Percentiles rank a stretch among this genome's conserved stretches.
Evolutionary conservation across 495 filamentous ascomycete genomes (phyloP).

Genomic region (Rhypophila decipiens): DNA sequence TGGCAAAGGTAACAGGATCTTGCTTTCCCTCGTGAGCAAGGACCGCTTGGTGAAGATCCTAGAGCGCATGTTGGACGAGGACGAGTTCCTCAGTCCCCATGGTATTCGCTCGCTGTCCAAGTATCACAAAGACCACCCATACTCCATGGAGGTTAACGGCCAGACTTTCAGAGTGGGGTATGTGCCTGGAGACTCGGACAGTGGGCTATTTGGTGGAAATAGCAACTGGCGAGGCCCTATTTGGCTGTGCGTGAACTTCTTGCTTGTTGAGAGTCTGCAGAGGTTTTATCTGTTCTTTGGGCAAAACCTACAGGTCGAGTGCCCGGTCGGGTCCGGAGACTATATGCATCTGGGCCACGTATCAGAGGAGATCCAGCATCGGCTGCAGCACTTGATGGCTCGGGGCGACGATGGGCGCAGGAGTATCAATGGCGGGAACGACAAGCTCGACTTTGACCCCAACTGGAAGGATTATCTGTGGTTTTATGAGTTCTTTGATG

Average conservation of each 20-base stretch:
- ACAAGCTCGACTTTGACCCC: constrained; percentile 80
- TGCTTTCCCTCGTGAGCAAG: constrained; percentile 83
- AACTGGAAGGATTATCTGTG: constrained; percentile 91
- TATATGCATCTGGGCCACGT: constrained; percentile 94
- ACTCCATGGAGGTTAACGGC: constrained; percentile 92
- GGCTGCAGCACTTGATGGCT: constrained; percentile 85
- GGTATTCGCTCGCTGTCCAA: constrained; percentile 94
- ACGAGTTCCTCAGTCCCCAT: constrained; percentile 83
- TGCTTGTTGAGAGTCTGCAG: constrained; percentile 85
- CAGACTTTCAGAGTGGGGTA: constrained; percentile 85
- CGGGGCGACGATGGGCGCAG: constrained; percentile 76
- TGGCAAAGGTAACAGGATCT: constrained; percentile 79
- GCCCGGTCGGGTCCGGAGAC: constrained; percentile 87
- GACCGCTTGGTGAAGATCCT: constrained; percentile 81
- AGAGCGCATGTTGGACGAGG: constrained; percentile 86
- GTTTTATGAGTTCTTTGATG: constrained; percentile 98
- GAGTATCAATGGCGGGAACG: constrained; percentile 75
- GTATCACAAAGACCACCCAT: constrained; percentile 82
- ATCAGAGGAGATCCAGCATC: constrained; percentile 94
- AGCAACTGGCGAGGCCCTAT: constrained; percentile 94
- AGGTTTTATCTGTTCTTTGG: constrained; percentile 96
- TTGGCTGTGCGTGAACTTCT: constrained; percentile 94
- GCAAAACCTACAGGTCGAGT: constrained; percentile 79
- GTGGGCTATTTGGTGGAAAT: constrained; percentile 89
- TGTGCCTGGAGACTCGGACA: constrained; percentile 90